Percentiles rank a stretch among this genome's conserved stretches.
Conservation (phyloP, 164 flowering plant genomes). For the Nymphaea thermarum region DNA sequence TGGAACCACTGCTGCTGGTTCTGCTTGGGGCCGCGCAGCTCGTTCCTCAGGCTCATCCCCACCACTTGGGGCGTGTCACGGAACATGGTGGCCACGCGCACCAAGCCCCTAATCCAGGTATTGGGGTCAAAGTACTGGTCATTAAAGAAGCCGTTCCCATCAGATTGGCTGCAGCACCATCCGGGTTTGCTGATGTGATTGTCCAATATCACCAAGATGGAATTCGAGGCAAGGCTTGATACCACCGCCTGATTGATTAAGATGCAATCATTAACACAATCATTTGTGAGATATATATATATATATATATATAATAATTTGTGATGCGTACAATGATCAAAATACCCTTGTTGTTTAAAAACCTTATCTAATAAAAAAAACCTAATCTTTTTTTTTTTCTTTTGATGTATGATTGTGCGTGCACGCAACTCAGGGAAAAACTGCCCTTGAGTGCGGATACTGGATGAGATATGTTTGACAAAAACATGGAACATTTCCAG, state of each 20-base stretch:
- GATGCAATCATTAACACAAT: too few species aligned
- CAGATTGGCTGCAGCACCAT: slow-evolving; percentile 74
- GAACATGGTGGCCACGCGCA: slow-evolving; percentile 55
- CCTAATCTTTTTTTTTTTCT: too few species aligned
- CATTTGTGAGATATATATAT: too few species aligned
- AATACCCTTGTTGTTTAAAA: too few species aligned
- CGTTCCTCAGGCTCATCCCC: slow-evolving; percentile 89
- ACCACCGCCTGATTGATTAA: slow-evolving; percentile 47
- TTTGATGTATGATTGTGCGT: too few species aligned
- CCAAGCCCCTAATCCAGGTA: slow-evolving; percentile 56
- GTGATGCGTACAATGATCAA: too few species aligned
- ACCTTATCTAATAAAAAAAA: too few species aligned
- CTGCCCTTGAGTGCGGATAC: too few species aligned
- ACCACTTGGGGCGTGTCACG: slow-evolving; percentile 39
- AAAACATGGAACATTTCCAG: too few species aligned
- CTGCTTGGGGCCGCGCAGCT: slow-evolving; percentile 71
- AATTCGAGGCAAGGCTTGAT: slow-evolving; percentile 37
- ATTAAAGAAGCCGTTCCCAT: slow-evolving; percentile 86
- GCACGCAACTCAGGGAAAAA: too few species aligned
- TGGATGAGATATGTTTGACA: too few species aligned
- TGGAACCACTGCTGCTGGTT: slow-evolving; percentile 64
- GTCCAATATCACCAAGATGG: slow-evolving; percentile 76
- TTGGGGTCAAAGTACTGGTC: slow-evolving; percentile 59
- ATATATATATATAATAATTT: too few species aligned
- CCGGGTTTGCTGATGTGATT: slow-evolving; percentile 80